phyloP scores from a whole-genome alignment of 345 rosid genomes.

The Salix koriyanagi region DNA sequence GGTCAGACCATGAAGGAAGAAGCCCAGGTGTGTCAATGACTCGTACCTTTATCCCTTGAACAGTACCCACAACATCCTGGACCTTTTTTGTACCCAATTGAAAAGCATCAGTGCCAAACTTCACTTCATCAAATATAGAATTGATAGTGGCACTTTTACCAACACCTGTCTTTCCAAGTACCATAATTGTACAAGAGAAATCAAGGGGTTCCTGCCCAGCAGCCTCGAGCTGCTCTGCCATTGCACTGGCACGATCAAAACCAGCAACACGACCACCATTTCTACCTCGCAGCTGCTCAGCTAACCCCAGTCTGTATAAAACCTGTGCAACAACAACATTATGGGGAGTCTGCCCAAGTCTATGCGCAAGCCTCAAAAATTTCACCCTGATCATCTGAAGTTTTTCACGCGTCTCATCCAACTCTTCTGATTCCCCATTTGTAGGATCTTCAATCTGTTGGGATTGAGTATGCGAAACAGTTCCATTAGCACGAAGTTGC shows the following conservation, averaged over 20 bases:
- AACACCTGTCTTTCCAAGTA: slow-evolving; percentile 94
- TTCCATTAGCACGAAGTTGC: slow-evolving; percentile 70
- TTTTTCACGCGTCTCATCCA: slow-evolving; percentile 91
- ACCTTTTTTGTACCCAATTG: slow-evolving; percentile 85
- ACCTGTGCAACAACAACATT: slow-evolving; percentile 99
- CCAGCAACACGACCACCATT: slow-evolving; percentile 99
- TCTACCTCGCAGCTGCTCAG: slow-evolving; percentile 95
- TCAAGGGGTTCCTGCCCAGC: slow-evolving; percentile 93
- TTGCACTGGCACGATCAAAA: slow-evolving; percentile 97
- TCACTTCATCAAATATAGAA: slow-evolving; percentile 91
- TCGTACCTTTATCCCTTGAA: slow-evolving; percentile 94
- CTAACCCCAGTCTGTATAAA: slow-evolving; percentile 89
- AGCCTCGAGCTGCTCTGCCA: slow-evolving; percentile 97
- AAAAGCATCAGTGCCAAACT: slow-evolving; percentile 83
- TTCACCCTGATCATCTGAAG: slow-evolving; percentile 98
- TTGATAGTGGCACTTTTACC: slow-evolving; percentile 99
- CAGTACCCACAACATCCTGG: slow-evolving; percentile 93
- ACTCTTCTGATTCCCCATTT: slow-evolving; percentile 68
- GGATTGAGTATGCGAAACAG: slow-evolving; percentile 45
- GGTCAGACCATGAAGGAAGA: slow-evolving; percentile 90
- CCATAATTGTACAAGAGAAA: slow-evolving; percentile 98
- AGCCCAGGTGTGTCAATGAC: slow-evolving; percentile 99
- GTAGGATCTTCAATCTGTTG: slow-evolving; percentile 76
- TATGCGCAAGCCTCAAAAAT: slow-evolving; percentile 90
- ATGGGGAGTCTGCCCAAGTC: slow-evolving; percentile 99